Evolutionary conservation across 164 flowering plant species (phyloP).

Genomic region (Nelumbo lutea): DNA sequence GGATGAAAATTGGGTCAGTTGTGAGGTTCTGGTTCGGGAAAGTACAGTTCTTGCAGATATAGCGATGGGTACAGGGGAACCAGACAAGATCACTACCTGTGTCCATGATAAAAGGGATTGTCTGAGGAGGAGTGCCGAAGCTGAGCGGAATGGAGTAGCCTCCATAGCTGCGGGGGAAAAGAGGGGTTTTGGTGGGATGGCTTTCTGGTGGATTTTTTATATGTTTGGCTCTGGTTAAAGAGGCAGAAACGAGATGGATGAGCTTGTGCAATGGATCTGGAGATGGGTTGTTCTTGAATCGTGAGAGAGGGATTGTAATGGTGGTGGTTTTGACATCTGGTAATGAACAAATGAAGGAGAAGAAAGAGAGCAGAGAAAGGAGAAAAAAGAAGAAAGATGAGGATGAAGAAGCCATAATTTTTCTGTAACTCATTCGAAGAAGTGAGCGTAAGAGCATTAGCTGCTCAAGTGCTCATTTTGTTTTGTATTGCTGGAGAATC

Average conservation of each 20-base stretch:
- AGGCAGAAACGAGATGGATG: slow-evolving; percentile 29
- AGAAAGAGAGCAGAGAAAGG: slow-evolving; percentile 14
- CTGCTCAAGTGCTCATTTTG: too few species aligned
- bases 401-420: slow-evolving; percentile 17
- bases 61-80: slow-evolving; percentile 57
- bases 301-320: slow-evolving; percentile 29
- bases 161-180: slow-evolving; percentile 49
- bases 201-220: slow-evolving; percentile 30
- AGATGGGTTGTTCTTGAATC: slow-evolving; percentile 18
- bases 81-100: slow-evolving; percentile 57
- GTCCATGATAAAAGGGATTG: slow-evolving; percentile 45
- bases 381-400: slow-evolving; percentile 10
- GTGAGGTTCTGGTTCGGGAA: slow-evolving; percentile 8
- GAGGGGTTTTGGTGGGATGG: slow-evolving; percentile 23
- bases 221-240: slow-evolving; percentile 48
- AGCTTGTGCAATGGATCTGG: slow-evolving; percentile 25
- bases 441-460: too few species aligned
- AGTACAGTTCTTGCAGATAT: slow-evolving; percentile 44
- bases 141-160: slow-evolving; percentile 51
- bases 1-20: slow-evolving; percentile 29
- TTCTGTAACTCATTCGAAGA: background rate
- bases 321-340: slow-evolving; percentile 6
- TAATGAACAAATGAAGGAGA: slow-evolving; percentile 11
- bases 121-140: slow-evolving; percentile 64
- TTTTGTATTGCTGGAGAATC: too few species aligned